A percentile compares a stretch with the other conserved stretches of the same genome.
Evolutionary conservation across 192 early-diverging fungal genomes (phyloP).

Genomic region (Coemansia sp.): DNA sequence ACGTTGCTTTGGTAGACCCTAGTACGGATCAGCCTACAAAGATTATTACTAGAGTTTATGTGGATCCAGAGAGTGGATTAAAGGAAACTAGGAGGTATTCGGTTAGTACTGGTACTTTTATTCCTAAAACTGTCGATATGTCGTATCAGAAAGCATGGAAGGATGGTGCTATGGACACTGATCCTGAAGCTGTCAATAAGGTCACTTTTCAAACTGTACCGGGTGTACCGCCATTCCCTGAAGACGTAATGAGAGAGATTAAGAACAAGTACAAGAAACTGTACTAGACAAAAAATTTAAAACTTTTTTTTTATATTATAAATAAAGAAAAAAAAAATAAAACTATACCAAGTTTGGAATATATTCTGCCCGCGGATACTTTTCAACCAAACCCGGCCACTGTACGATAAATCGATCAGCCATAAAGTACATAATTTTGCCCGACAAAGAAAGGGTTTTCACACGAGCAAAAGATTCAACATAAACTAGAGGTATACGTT

Average conservation of each 20-base stretch:
- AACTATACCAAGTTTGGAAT: conserved; percentile 66
- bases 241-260: conserved; percentile 43
- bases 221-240: conserved; percentile 42
- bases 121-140: conserved; percentile 24
- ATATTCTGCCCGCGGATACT: conserved; percentile 61
- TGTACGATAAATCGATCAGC: conserved; percentile 88
- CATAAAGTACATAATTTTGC: conserved; percentile 73
- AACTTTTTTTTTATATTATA: conserved; percentile 1
- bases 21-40: conserved; percentile 38
- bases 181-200: conserved; percentile 22
- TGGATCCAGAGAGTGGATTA: conserved; percentile 19
- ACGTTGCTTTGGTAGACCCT: conserved; percentile 72
- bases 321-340: conserved; percentile 6
- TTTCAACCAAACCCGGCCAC: conserved; percentile 64
- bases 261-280: conserved; percentile 41
- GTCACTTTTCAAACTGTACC: conserved; percentile 33
- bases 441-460: conserved; percentile 76
- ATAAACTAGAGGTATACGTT: conserved; percentile 65
- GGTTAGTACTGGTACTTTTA: conserved; percentile 25
- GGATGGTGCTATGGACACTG: conserved; percentile 31
- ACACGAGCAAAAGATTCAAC: conserved; percentile 94
- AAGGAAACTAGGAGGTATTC: conserved; percentile 32
- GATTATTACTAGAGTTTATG: conserved; percentile 11
- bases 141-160: conserved; percentile 42
- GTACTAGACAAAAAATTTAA: conserved; percentile 12